Evolutionary conservation across 345 rosid species (phyloP).

Genomic region (Gossypium bickii): DNA sequence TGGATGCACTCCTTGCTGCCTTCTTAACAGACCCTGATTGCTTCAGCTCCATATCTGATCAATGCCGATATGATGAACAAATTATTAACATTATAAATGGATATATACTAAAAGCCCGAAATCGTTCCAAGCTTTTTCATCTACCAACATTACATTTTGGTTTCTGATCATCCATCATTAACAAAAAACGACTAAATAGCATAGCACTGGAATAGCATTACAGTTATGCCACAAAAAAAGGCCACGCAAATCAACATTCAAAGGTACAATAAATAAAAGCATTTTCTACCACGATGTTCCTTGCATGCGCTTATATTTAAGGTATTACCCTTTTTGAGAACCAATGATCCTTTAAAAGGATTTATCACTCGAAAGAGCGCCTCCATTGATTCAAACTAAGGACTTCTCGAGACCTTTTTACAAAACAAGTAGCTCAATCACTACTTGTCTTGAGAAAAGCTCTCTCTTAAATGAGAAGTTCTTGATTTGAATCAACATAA

Average conservation of each 20-base stretch:
- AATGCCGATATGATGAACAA: conserved; percentile 12
- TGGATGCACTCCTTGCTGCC: conserved; percentile 61
- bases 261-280: background rate
- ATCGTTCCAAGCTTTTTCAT: background rate
- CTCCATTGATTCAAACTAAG: background rate
- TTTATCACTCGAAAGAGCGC: background rate
- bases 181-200: background rate
- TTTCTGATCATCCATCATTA: background rate
- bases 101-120: background rate
- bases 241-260: background rate
- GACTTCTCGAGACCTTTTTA: background rate
- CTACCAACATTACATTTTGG: background rate
- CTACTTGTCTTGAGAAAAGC: background rate
- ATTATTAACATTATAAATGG: background rate
- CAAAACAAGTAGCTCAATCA: background rate
- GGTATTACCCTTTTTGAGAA: background rate
- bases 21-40: conserved; percentile 51
- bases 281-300: background rate
- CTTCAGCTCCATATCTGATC: conserved; percentile 29
- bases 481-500: background rate
- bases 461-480: background rate
- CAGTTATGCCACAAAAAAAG: background rate
- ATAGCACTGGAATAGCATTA: background rate
- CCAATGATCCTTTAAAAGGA: background rate
- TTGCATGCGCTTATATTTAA: background rate